Conservation (phyloP, 73 alveolate species). For the Stentor coeruleus region DNA sequence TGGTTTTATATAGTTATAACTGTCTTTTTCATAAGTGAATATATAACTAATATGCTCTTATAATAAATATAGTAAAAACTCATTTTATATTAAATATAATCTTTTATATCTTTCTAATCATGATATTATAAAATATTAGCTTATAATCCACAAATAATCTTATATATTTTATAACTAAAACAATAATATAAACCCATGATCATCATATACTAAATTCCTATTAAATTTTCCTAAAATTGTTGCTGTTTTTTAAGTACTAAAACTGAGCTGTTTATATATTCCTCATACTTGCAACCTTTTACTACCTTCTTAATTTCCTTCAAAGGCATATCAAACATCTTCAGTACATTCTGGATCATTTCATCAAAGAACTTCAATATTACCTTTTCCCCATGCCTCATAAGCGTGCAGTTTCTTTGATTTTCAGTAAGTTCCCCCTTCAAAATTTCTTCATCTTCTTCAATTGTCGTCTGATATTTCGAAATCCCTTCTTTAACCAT, state of each 20-base stretch:
- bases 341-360: not conserved
- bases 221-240: too few relatives aligned
- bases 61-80: too few relatives aligned
- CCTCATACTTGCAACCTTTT: slow-evolving; percentile 12
- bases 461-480: slow-evolving; percentile 60
- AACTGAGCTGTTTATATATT: not conserved
- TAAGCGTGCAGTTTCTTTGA: slow-evolving; percentile 68
- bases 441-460: slow-evolving; percentile 50
- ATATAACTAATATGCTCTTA: too few relatives aligned
- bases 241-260: not conserved
- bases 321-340: not conserved
- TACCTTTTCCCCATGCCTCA: slow-evolving; percentile 71
- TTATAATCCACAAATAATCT: too few relatives aligned
- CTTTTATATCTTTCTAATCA: too few relatives aligned
- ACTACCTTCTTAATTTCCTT: not conserved
- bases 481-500: slow-evolving; percentile 48
- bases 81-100: too few relatives aligned
- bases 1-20: too few relatives aligned
- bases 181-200: too few relatives aligned
- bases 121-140: too few relatives aligned
- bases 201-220: too few relatives aligned
- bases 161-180: too few relatives aligned
- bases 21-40: too few relatives aligned
- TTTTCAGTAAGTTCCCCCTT: slow-evolving; percentile 54
- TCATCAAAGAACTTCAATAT: not conserved